Evolutionary conservation across 768 basidiomycete genomes (phyloP).

Genomic region (Tricholoma furcatifolium): DNA sequence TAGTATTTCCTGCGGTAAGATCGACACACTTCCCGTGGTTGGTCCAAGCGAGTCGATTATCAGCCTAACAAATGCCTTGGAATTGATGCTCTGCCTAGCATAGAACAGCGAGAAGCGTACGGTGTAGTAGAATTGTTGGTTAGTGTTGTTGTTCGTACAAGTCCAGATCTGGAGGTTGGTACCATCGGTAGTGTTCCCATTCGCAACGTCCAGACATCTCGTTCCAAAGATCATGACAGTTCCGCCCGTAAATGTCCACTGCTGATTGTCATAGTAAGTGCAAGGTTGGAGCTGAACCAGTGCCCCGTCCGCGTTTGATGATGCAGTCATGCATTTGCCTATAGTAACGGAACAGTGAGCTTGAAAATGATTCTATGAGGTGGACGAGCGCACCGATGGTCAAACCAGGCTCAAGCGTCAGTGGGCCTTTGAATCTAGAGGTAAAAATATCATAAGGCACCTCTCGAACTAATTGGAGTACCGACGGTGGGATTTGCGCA

Average conservation of each 20-base stretch:
- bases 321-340: conserved; percentile 53
- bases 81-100: neutral
- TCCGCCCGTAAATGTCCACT: conserved; percentile 46
- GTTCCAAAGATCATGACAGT: conserved; percentile 40
- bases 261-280: conserved; percentile 39
- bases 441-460: no score
- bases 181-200: conserved; percentile 41
- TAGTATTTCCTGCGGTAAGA: conserved; percentile 36
- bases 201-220: conserved; percentile 48
- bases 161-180: conserved; percentile 51
- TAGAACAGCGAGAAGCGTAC: conserved; percentile 18
- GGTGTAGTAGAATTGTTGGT: conserved; percentile 48
- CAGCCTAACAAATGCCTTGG: conserved; percentile 12
- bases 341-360: neutral
- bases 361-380: neutral
- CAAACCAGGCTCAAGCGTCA: conserved; percentile 44
- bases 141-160: conserved; percentile 36
- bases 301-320: conserved; percentile 47
- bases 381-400: conserved; percentile 30
- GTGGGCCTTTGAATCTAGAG: conserved; percentile 37
- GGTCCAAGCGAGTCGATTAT: conserved; percentile 45
- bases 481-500: no score
- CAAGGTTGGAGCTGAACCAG: conserved; percentile 45
- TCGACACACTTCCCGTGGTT: conserved; percentile 50
- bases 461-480: no score